phyloP scores from a whole-genome alignment of 768 basidiomycete genomes.

The Sarcodon sp. region DNA sequence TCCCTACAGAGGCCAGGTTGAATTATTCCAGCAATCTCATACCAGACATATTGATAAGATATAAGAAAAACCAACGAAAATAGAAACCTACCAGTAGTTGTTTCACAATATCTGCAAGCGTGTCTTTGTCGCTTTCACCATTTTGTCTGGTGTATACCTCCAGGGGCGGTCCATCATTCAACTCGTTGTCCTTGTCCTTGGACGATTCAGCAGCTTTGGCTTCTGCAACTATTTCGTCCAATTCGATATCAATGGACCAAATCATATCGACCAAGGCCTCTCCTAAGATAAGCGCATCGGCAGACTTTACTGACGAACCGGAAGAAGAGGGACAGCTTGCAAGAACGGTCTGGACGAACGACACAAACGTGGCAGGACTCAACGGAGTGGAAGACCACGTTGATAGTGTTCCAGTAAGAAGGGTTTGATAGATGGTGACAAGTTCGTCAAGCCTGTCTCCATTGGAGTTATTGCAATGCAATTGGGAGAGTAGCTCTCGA shows the following conservation, averaged over 20 bases:
- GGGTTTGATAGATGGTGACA: conserved; percentile 55
- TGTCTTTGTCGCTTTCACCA: conserved; percentile 53
- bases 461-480: conserved; percentile 48
- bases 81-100: conserved; percentile 40
- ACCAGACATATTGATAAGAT: conserved; percentile 1
- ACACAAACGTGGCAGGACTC: conserved; percentile 35
- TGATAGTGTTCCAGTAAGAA: conserved; percentile 43
- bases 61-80: neutral
- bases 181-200: conserved; percentile 9
- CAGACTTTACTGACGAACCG: conserved; percentile 20
- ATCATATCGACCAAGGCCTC: conserved; percentile 69
- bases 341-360: conserved; percentile 53
- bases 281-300: conserved; percentile 36
- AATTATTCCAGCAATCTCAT: conserved; percentile 47
- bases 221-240: conserved; percentile 59
- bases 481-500: conserved; percentile 44
- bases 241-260: conserved; percentile 68
- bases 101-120: conserved; percentile 43
- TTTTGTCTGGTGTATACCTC: conserved; percentile 22
- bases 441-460: conserved; percentile 40
- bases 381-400: conserved; percentile 41
- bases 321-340: conserved; percentile 58
- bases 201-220: conserved; percentile 23
- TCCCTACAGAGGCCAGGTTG: conserved; percentile 55
- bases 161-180: conserved; percentile 3